Conservation (phyloP, 164 flowering plant species). For the Vitis rupestris region DNA sequence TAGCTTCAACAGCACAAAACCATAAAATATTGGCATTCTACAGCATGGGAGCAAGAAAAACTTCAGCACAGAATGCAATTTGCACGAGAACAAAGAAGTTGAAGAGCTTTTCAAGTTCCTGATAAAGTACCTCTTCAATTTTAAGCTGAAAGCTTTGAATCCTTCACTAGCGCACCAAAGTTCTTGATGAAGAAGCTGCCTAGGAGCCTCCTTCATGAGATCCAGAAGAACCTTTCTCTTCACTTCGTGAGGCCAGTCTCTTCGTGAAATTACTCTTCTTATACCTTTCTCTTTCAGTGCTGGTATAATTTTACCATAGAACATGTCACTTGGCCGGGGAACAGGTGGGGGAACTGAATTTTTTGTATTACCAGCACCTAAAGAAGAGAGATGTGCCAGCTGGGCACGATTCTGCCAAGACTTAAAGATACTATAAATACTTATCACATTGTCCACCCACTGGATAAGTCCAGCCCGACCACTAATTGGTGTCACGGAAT, state of each 20-base stretch:
- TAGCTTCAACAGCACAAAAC: neutral
- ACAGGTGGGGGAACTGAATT: constrained; percentile 64
- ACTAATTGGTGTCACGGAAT: constrained; percentile 97
- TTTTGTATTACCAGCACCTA: constrained; percentile 47
- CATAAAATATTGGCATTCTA: neutral
- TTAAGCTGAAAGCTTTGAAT: constrained; percentile 88
- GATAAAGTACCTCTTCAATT: constrained; percentile 65
- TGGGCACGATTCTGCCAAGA: constrained; percentile 87
- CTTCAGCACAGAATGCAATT: neutral
- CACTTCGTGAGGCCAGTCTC: constrained; percentile 99
- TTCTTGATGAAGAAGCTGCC: constrained; percentile 89
- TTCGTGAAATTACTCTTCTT: constrained; percentile 89
- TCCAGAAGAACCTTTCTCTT: constrained; percentile 90
- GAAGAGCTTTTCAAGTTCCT: neutral
- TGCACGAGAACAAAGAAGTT: neutral
- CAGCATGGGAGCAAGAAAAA: neutral
- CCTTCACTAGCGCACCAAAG: constrained; percentile 99
- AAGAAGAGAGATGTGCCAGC: constrained; percentile 55
- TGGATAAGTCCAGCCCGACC: constrained; percentile 97
- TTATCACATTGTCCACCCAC: constrained; percentile 95
- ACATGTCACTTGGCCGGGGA: constrained; percentile 97
- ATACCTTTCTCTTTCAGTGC: constrained; percentile 99
- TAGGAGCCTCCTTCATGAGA: constrained; percentile 92
- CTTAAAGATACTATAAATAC: constrained; percentile 89
- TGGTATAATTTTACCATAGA: constrained; percentile 97